Evolutionary conservation across 208 protist genomes (phyloP).

Genomic region (Endotrypanum monterogeii): DNA sequence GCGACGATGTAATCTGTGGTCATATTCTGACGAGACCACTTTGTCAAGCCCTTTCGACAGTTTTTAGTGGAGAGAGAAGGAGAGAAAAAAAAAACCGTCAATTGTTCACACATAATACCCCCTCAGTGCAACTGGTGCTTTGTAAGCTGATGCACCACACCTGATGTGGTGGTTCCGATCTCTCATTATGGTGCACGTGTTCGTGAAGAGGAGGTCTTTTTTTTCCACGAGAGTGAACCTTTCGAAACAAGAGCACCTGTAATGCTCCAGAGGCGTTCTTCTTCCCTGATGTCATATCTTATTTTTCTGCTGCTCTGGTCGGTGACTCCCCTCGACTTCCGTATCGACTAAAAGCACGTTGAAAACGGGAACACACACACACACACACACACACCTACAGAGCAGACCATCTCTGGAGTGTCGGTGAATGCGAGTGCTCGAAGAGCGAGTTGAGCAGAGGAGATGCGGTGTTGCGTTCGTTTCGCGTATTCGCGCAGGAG

Average conservation of each 20-base stretch:
- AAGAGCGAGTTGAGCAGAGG: neutral
- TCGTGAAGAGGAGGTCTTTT: neutral
- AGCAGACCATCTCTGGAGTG: neutral
- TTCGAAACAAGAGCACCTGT: neutral
- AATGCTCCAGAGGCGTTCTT: neutral
- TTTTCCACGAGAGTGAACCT: neutral
- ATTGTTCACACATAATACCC: neutral
- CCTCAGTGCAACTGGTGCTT: neutral
- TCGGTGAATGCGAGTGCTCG: neutral
- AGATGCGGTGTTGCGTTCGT: slow-evolving; percentile 12
- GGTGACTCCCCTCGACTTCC: neutral
- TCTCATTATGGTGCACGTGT: neutral
- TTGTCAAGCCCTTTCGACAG: neutral
- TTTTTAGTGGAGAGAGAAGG: neutral
- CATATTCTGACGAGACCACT: neutral
- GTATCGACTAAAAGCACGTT: neutral
- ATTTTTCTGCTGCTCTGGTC: neutral
- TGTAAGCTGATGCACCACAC: neutral
- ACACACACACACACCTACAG: too few relatives aligned
- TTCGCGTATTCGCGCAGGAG: neutral
- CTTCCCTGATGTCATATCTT: neutral
- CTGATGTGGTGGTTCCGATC: too few relatives aligned
- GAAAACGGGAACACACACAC: too few relatives aligned
- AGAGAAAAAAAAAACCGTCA: too few relatives aligned
- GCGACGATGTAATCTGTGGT: neutral